Percentiles rank a stretch among this genome's conserved stretches.
These are phyloP conservation scores for Sechiopsis laciniata DNA, from an alignment of 306 rosid species.

Conservation along the genomic window DNA sequence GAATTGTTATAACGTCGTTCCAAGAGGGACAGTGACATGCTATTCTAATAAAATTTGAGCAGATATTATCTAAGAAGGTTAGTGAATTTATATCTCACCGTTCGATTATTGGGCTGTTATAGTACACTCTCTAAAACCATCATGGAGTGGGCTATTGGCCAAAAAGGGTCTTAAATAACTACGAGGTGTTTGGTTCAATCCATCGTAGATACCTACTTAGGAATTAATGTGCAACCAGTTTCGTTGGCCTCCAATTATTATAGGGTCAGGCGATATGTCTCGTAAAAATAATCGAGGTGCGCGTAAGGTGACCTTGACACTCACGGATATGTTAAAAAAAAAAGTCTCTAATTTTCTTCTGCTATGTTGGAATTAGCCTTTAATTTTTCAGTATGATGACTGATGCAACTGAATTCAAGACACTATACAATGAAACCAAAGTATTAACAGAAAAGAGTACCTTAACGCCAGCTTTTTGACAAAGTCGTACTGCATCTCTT, in stretches of 20 bases:
- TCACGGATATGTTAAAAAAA: too few relatives aligned
- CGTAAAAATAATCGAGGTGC: too few relatives aligned
- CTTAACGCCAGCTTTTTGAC: slow-evolving; percentile 95
- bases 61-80: not conserved
- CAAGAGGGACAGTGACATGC: not conserved
- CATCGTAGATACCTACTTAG: too few relatives aligned
- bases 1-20: not conserved
- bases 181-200: too few relatives aligned
- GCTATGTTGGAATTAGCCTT: not conserved
- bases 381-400: slow-evolving; percentile 1
- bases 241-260: too few relatives aligned
- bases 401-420: not conserved
- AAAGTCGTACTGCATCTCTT: slow-evolving; percentile 58
- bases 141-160: too few relatives aligned
- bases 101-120: not conserved
- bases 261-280: too few relatives aligned
- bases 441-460: slow-evolving; percentile 32
- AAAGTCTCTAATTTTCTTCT: not conserved
- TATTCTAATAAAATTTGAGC: not conserved
- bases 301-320: too few relatives aligned
- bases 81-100: not conserved
- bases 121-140: not conserved
- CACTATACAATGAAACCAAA: not conserved
- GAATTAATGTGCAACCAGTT: too few relatives aligned
- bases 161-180: too few relatives aligned